These are phyloP conservation scores for Salix caprea DNA, from an alignment of 345 rosid genomes.

Conservation along the genomic window DNA sequence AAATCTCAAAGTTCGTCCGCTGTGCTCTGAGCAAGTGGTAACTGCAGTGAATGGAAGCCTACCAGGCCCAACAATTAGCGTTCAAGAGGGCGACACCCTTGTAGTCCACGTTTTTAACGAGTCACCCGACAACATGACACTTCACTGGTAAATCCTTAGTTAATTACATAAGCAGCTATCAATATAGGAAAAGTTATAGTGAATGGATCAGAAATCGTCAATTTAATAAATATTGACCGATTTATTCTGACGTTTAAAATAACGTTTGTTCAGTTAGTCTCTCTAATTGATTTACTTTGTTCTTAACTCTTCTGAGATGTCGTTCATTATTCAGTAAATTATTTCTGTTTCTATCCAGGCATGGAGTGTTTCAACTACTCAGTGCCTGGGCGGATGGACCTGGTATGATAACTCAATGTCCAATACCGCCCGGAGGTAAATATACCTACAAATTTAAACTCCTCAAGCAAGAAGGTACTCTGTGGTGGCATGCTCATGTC, in stretches of 20 bases:
- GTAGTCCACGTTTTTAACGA: slow-evolving; percentile 62
- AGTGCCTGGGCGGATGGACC: slow-evolving; percentile 94
- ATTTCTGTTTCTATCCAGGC: slow-evolving; percentile 40
- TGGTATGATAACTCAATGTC: slow-evolving; percentile 69
- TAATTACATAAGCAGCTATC: not conserved
- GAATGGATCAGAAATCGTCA: too few species aligned
- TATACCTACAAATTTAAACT: slow-evolving; percentile 63
- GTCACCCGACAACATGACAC: slow-evolving; percentile 78
- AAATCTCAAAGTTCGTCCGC: slow-evolving; percentile 45
- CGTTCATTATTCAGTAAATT: not conserved
- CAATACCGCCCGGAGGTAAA: slow-evolving; percentile 56
- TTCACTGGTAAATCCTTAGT: slow-evolving; percentile 67
- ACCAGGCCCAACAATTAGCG: slow-evolving; percentile 71
- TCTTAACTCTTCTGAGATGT: not conserved
- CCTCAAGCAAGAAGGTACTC: slow-evolving; percentile 73
- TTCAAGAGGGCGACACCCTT: slow-evolving; percentile 70
- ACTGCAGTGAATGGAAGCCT: slow-evolving; percentile 70
- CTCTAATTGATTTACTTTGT: too few species aligned
- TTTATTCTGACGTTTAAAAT: too few species aligned
- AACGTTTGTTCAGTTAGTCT: too few species aligned
- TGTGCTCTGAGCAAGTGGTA: slow-evolving; percentile 57
- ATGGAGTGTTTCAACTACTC: slow-evolving; percentile 61
- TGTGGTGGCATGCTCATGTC: slow-evolving; percentile 93
- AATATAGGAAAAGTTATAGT: too few species aligned
- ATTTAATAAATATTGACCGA: too few species aligned